A percentile compares a stretch with the other conserved stretches of the same genome.
Conservation (phyloP, 306 rosid genomes). For the Vicia sativa region DNA sequence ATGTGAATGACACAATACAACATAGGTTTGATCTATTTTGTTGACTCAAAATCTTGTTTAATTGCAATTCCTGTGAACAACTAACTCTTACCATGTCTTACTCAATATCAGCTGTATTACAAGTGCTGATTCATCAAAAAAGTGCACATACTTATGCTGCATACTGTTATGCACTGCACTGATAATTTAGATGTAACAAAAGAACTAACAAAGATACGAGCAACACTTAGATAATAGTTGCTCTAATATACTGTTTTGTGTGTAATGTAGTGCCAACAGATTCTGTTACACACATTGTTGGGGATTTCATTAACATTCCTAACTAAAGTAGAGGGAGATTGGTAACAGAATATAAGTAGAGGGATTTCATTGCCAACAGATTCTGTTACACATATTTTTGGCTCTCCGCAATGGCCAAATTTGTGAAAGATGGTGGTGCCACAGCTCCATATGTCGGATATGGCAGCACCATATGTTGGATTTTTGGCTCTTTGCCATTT, state of each 20-base stretch:
- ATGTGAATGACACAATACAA: not conserved
- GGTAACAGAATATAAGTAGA: not conserved
- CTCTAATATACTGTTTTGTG: conserved; percentile 10
- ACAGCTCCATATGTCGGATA: no score
- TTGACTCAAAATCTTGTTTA: not conserved
- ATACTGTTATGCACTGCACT: not conserved
- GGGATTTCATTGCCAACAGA: no score
- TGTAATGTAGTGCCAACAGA: conserved; percentile 8
- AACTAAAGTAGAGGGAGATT: not conserved
- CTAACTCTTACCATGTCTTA: not conserved
- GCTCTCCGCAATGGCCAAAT: no score
- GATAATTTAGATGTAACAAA: not conserved
- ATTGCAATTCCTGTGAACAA: not conserved
- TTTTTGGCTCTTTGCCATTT: no score
- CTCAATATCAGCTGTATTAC: not conserved
- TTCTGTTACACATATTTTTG: not conserved
- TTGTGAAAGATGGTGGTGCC: no score
- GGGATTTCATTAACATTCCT: not conserved
- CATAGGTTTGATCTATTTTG: not conserved
- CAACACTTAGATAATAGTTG: not conserved
- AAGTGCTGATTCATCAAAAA: not conserved
- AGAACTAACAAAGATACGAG: not conserved
- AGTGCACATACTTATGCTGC: not conserved
- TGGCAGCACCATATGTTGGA: no score
- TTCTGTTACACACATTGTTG: not conserved